Percentiles rank a stretch among this genome's conserved stretches.
These are phyloP conservation scores for Marasmius sp. DNA, from an alignment of 1,284 basidiomycete species.

Conservation along the genomic window DNA sequence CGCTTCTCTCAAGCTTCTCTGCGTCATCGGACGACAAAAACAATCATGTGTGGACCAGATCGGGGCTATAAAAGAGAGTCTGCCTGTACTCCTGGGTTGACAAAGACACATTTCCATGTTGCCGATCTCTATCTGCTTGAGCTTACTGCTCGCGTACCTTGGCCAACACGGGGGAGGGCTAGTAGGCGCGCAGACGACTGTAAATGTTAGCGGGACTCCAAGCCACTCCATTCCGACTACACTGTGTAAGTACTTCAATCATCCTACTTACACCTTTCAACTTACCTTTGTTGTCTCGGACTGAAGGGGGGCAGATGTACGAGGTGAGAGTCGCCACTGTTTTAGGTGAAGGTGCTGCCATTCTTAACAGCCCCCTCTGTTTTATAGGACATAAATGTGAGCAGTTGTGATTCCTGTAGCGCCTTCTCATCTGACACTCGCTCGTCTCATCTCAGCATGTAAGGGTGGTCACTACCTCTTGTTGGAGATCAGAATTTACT, in stretches of 20 bases:
- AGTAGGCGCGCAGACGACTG: constrained; percentile 25
- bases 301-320: constrained; percentile 54
- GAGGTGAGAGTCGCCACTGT: constrained; percentile 37
- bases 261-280: not conserved
- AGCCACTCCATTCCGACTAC: constrained; percentile 52
- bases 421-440: not conserved
- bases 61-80: not conserved
- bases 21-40: not conserved
- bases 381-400: constrained; percentile 51
- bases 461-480: not conserved
- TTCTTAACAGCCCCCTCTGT: not conserved
- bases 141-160: not conserved
- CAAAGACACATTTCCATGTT: not conserved
- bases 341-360: not conserved
- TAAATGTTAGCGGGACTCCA: constrained; percentile 43
- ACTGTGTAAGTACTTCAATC: constrained; percentile 40
- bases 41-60: not conserved
- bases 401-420: constrained; percentile 17
- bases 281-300: not conserved
- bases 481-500: not conserved
- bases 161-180: not conserved
- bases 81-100: not conserved
- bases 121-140: not conserved
- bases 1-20: too few species aligned
- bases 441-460: not conserved